Base-by-base conservation (phyloP, 148 eudicot species). In the Limonium bicolor region DNA sequence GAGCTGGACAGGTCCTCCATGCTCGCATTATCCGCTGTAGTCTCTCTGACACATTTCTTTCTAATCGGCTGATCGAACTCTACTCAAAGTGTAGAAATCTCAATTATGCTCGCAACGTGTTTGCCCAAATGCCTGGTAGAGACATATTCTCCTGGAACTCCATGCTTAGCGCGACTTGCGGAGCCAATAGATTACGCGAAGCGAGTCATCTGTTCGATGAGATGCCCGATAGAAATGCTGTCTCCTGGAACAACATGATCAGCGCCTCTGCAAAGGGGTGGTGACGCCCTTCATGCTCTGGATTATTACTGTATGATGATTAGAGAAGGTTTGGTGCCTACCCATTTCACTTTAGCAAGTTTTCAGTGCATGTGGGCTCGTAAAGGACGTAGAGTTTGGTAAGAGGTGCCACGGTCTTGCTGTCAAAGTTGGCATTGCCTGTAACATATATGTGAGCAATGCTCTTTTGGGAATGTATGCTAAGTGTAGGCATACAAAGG, bases 191-290 rank as follows among this genome's bases (percentile, higher is more conserved):
- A 40, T 24, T 72, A 14, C 23, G 37, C 1, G 68, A 67, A 16
- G 81, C 93, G 6, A 32, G 40, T 15, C 19, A 36, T 5, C 0
- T 77, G 66, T 81, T 86, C 50, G 82, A 46, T 36, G 58, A 67
- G 63, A 81, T 81, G 81, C 80, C 86, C 19, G 78, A 81, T 11
- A 66, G 76, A 51, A 74, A 70, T 56, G 42, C 49, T 1, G 66
- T 86, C 4, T 72, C 95, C 7, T 86, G 80, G 78, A 86, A 81
- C 59, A 74, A 58, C 55, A 54, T 81, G 65, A 86, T 81, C 13
- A 81, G 76, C 33, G 69, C 62, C 3, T 48, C 72, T 24, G 76
- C 60, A 15, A 68, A 54, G 46, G n/a, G 50, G 28, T 47, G 70
- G 78, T 12, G 59, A 39, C 6, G 50, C 68, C 41, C 29, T 39